Evolutionary conservation across 495 filamentous ascomycete genomes (phyloP), one percentile per base, ranked within the genome.

Genomic region (Hyaloscypha hepaticicola): DNA sequence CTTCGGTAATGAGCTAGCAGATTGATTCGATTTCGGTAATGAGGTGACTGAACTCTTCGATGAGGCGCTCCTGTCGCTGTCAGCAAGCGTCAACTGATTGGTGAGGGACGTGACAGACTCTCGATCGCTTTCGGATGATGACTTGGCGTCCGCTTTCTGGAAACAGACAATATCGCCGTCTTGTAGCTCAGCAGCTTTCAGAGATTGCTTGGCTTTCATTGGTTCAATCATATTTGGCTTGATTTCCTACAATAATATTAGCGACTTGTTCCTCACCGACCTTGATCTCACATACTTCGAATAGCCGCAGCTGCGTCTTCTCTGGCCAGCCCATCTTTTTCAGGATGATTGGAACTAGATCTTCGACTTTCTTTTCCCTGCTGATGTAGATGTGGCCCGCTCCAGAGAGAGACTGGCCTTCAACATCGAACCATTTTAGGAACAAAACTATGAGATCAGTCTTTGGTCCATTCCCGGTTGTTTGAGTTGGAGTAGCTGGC

Each of bases 161-260:
- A 98, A 97, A 68, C 93, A 96, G 31, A 99, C 85, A 69, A 99
- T 97, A 73, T 99, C 95, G 48, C 95, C 95, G 72, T 98, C 93
- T 71, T 97, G 94, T 49, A 99, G 91, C 74, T 99, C 95, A 2
- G 94, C 92, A 59, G 90, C 87, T 55, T 90, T 87, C 63, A 99
- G 84, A 0, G 92, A 89, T 70, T 90, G 84, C 74, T 96, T 98
- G 0, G 88, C 86, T 73, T 97, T 97, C 82, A 98, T 91, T 14
- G 84, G 79, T 68, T 99, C 95, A 70, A 99, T 96, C 93, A 98
- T 98, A 56, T 85, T 88, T 41, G 93, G 91, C 74, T 97, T 98
- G 77, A 99, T 98, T 75, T 99, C 95, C 82, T 87, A 65, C n/a
- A 34, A 48, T 25, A 49, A 25, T 11, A 34, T 77, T 60, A 78